phyloP scores from a whole-genome alignment of 164 flowering plant genomes.

The Aristolochia contorta region DNA sequence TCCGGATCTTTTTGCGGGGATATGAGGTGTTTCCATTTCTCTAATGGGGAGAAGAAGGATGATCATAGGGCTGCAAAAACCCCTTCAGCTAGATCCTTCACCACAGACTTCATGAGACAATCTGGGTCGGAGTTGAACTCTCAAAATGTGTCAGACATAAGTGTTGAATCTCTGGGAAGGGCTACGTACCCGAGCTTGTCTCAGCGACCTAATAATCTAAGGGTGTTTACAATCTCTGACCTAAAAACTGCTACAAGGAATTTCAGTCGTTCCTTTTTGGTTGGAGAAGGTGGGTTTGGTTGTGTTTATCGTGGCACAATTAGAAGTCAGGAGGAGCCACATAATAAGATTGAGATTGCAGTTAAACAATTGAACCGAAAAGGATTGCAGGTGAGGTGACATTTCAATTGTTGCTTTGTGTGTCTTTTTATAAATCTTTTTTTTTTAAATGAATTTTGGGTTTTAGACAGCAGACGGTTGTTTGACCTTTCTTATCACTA shows the following conservation, averaged over 20 bases:
- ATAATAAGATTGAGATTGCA: constrained; percentile 52
- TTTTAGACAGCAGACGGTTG: too few relatives aligned
- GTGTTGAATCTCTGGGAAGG: constrained; percentile 48
- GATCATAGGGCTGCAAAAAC: constrained; percentile 33
- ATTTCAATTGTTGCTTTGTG: constrained; percentile 2
- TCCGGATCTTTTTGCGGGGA: constrained; percentile 1
- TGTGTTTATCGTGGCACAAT: constrained; percentile 75
- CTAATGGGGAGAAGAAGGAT: constrained; percentile 33
- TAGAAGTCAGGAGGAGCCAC: constrained; percentile 43
- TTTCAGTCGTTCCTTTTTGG: constrained; percentile 55
- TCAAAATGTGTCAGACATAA: constrained; percentile 44
- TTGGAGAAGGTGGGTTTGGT: constrained; percentile 99
- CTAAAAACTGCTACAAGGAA: constrained; percentile 63
- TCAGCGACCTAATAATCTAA: constrained; percentile 61
- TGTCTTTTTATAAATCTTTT: too few relatives aligned
- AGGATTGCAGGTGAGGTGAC: constrained; percentile 67
- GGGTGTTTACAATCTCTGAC: constrained; percentile 55
- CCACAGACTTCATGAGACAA: constrained; percentile 24
- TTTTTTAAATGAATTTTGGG: too few relatives aligned
- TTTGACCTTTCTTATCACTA: too few relatives aligned
- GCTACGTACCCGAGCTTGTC: constrained; percentile 32
- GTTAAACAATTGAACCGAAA: constrained; percentile 74
- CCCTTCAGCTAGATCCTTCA: constrained; percentile 23
- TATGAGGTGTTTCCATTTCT: constrained; percentile 62
- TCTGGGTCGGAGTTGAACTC: constrained; percentile 61